Conservation (phyloP, 257 asterid genomes). For the Rhazya stricta region DNA sequence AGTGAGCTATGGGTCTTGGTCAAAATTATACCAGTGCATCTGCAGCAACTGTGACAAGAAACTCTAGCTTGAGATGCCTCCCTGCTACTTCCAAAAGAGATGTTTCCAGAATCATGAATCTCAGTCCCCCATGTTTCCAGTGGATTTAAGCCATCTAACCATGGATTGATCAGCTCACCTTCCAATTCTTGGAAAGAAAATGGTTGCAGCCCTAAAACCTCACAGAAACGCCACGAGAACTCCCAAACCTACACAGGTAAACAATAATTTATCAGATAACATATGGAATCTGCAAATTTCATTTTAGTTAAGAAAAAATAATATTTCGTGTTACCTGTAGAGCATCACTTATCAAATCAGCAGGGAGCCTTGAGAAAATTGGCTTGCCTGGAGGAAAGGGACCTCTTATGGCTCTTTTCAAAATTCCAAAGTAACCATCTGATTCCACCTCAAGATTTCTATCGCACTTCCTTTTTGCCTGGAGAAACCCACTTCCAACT, state of each 20-base stretch:
- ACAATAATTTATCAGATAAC: conserved; percentile 23
- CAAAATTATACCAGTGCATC: conserved; percentile 52
- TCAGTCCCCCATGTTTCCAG: conserved; percentile 28
- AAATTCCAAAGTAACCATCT: conserved; percentile 34
- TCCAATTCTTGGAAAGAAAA: conserved; percentile 76
- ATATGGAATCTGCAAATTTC: conserved; percentile 8
- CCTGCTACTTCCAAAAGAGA: conserved; percentile 26
- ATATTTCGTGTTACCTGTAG: conserved; percentile 56
- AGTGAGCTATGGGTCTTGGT: conserved; percentile 52
- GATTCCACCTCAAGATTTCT: conserved; percentile 23
- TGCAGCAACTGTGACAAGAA: conserved; percentile 26
- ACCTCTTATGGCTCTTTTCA: conserved; percentile 43
- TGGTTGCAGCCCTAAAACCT: conserved; percentile 65
- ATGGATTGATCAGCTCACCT: conserved; percentile 66
- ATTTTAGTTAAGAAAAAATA: conserved; percentile 1
- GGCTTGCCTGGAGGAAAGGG: conserved; percentile 71
- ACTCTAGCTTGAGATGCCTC: conserved; percentile 38
- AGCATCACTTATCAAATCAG: conserved; percentile 73
- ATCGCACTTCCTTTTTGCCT: conserved; percentile 51
- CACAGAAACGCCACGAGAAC: conserved; percentile 66
- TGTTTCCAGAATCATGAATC: conserved; percentile 32
- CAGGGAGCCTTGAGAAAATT: conserved; percentile 63
- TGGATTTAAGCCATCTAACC: conserved; percentile 46
- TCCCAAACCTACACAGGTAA: conserved; percentile 73
- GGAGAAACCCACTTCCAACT: conserved; percentile 73